Base-by-base conservation (phyloP, 441 rosid species). In the Brassica hybrid region DNA sequence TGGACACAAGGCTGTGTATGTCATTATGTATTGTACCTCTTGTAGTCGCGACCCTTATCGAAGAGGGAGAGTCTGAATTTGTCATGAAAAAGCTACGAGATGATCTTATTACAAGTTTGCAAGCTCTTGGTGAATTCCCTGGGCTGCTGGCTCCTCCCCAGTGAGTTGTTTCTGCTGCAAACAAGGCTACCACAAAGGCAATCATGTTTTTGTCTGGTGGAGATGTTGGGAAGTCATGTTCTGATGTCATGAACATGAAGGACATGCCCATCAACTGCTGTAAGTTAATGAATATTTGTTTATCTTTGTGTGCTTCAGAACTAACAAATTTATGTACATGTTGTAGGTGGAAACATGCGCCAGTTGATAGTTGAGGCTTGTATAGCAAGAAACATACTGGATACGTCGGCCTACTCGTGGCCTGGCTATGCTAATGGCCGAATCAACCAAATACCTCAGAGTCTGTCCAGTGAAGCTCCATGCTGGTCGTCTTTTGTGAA, bases 281-380 rank as follows among this genome's bases (percentile, higher is more conserved):
- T 90, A 85, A 82, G 93, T 86, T 67, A 61, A 68, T 52, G 10
- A 14, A 66, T 69, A 69, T 16, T 30, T 9, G 27, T 25, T 25
- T 19, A n/a, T 50, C 7, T 43, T 11, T 10, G 56, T 60, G 19
- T 73, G 60, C 65, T 48, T 52, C 48, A 34, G 88, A 86, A 82
- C 73, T 73, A 57, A 83, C n/a, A n/a, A n/a, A n/a, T n/a, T n/a
- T n/a, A n/a, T 82, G 70, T 57, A 59, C 21, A 72, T 25, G 67
- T 76, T 8, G 81, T 87, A 90, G 95, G 85, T 85, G 95, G 95
- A 82, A 87, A 90, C 87, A 85, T 90, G 91, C 89, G 88, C 13
- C 95, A 90, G 76, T 81, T 90, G 82, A 88, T 90, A 78, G 88
- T 90, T 50, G 95, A 90, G 89, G 95, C 95, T 71, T 88, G 93